These are phyloP conservation scores for Geranomyces michiganensis DNA, from an alignment of 192 early-diverging fungal genomes.

Conservation along the genomic window DNA sequence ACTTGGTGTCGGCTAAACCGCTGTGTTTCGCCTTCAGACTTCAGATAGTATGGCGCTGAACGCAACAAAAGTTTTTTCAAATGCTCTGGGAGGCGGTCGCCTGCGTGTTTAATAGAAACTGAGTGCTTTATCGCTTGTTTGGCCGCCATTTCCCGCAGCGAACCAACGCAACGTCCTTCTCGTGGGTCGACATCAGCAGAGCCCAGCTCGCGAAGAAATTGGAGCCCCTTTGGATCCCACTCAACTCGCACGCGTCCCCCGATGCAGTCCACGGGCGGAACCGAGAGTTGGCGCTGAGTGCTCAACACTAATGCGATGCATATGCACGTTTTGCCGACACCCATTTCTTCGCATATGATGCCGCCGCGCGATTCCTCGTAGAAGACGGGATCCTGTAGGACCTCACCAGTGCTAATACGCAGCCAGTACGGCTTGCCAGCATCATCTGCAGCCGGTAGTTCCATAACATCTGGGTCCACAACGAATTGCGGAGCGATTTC, in stretches of 20 bases:
- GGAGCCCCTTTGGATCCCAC: conserved; percentile 3
- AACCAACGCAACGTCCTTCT: background rate
- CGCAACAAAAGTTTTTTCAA: conserved; percentile 50
- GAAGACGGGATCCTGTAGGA: conserved; percentile 30
- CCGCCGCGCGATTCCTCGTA: conserved; percentile 59
- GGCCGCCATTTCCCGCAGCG: conserved; percentile 17
- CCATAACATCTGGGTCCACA: conserved; percentile 48
- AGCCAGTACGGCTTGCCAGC: conserved; percentile 37
- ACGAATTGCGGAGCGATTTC: conserved; percentile 64
- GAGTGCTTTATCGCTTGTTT: background rate
- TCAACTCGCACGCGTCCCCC: background rate
- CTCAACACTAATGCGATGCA: conserved; percentile 58
- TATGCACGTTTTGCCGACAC: conserved; percentile 57
- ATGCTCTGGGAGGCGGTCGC: conserved; percentile 48
- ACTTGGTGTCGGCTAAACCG: background rate
- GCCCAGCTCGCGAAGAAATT: conserved; percentile 2
- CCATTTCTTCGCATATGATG: conserved; percentile 89
- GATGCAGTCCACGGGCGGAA: conserved; percentile 44
- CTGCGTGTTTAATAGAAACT: conserved; percentile 19
- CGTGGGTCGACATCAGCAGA: background rate
- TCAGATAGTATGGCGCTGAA: conserved; percentile 61
- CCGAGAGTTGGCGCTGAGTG: conserved; percentile 62
- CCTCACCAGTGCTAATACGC: conserved; percentile 14
- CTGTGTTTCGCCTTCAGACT: conserved; percentile 29
- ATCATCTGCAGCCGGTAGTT: conserved; percentile 40